Evolutionary conservation across 192 early-diverging fungal species (phyloP), one percentile per base, ranked within the genome.

Genomic region (Umbelopsis sp.): DNA sequence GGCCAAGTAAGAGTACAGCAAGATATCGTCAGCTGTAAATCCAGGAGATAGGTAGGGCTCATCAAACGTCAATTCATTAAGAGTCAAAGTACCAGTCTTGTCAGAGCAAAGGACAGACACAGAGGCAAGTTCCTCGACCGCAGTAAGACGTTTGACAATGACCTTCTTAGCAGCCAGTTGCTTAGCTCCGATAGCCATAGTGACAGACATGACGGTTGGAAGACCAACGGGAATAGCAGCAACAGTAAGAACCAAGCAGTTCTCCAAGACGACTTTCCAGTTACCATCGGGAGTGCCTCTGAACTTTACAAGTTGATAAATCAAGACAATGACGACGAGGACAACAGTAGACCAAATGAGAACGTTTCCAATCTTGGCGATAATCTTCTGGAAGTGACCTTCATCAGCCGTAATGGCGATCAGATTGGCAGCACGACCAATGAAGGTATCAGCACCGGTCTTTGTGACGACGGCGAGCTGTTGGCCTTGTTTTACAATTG

Each of bases 321-420:
- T 81, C 71, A 94, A 88, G 64, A 95, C 87, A 50, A 95, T 84
- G 55, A 89, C 50, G 49, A 93, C 91, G 64, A 93, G 82, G 18
- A 87, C 69, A 18, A 91, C 67, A 23, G 90, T 93, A 75, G 94
- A 90, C 52, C 91, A 76, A 64, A 97, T 90, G 22, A 97, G 83
- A 78, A 96, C 93, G 82, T 97, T 95, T 46, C 95, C 95, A 74
- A 97, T 95, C 74, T 85, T 84, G 85, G 91, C 90, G 82, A 97
- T 91, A 72, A 96, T 87, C 84, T 95, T 96, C 79, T 97, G 95
- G 84, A 97, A 97, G 78, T 97, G 95, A 49, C 95, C 94, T 73
- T 91, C 86, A 67, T 97, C 94, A 80, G 70, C 65, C 53, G 94
- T 95, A 65, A 91, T 89, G 33, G 92, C 87, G 71, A 95, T 96